Evolutionary conservation across 2,329 filamentous ascomycete genomes (phyloP).

Genomic region (Alternaria novae-zelandiae): DNA sequence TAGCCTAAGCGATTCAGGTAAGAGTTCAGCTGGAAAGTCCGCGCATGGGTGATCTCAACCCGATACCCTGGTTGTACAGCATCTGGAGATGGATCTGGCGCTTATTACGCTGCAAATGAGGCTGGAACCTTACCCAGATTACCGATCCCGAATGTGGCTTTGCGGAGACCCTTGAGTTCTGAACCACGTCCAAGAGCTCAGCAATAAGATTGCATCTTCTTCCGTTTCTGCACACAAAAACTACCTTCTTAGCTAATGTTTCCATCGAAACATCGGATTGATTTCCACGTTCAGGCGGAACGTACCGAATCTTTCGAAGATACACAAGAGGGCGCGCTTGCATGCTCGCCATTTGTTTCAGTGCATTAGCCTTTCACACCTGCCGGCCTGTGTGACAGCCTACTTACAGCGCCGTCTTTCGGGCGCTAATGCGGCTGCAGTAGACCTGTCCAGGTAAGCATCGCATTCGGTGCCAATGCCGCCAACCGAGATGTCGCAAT

Average conservation of each 20-base stretch:
- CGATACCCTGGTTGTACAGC: neutral
- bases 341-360: neutral
- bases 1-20: neutral
- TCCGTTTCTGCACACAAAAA: neutral
- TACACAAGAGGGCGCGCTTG: neutral
- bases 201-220: neutral
- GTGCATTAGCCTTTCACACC: neutral
- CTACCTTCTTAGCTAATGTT: neutral
- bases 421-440: conserved; percentile 5
- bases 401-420: neutral
- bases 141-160: neutral
- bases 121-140: neutral
- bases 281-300: neutral
- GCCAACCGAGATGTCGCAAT: conserved; percentile 18
- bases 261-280: neutral
- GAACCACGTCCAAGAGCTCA: neutral
- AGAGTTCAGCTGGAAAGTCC: neutral
- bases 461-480: conserved; percentile 6
- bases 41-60: neutral
- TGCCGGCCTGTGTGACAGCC: neutral
- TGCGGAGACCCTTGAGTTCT: neutral
- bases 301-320: neutral
- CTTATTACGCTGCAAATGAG: neutral
- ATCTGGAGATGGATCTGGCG: neutral
- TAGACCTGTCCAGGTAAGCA: conserved; percentile 1